Base-by-base conservation (phyloP, 176 grass and related monocot genomes). In the Elaeis guineensis region DNA sequence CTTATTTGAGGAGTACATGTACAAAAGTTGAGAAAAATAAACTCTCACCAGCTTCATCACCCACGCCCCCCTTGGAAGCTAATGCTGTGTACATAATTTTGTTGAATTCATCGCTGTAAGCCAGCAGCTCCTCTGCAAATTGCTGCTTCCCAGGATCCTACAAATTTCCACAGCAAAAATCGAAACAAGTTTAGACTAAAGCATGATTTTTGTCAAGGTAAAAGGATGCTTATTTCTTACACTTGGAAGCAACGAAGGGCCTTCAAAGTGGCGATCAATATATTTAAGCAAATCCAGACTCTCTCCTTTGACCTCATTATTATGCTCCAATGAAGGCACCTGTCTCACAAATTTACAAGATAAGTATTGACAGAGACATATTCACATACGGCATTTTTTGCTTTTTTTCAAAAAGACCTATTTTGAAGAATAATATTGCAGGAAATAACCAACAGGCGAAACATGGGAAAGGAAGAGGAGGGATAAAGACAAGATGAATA, bases 261-360 rank as follows among this genome's bases (percentile, higher is more conserved):
- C 82, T 21, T 89, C 82, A 54, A 95, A 95, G 65, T 75, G 67
- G 25, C 19, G 55, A 20, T 89, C 65, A 22, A 95, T 86, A 66
- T 81, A 95, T 66, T 67, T 89, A 61, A 89, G 60, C 55, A 95
- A 49, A 66, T 89, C 76, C 50, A 95, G 20, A 55, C 90, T 95
- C 70, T 95, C 85, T 62, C 85, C 90, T 55, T 54, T 56, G 8
- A 95, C 60, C 69, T 86, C 66, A 58, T 82, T 81, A 17, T 78
- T 69, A 62, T 89, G 82, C 70, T 95, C 85, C 55, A 95, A 35
- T 21, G 90, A 78, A 75, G 90, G 90, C 16, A 95, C 85, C 90
- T 95, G 28, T 61, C 5, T 0, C 55, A 51, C 19, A 64, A 69
- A 14, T 44, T 44, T 44, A 9, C 35, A 2, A 44, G 9, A 44